Evolutionary conservation across 768 basidiomycete species (phyloP).

Genomic region (Suillus decipiens): DNA sequence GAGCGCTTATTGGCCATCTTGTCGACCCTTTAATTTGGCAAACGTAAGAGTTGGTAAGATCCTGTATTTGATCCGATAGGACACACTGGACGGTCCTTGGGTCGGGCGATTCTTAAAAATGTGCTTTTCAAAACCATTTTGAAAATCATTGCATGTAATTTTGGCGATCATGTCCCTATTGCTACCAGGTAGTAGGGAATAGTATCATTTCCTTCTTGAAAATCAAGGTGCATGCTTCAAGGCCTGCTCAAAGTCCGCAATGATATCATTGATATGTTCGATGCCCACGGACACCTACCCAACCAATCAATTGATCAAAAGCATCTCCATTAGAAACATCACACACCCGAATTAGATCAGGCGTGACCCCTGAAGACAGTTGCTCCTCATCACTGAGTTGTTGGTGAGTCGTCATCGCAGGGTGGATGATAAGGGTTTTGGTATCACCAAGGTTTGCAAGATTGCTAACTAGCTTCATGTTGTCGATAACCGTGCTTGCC

Average conservation of each 20-base stretch:
- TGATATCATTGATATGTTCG: conserved; percentile 47
- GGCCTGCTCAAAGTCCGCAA: conserved; percentile 46
- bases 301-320: background rate
- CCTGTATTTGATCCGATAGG: background rate
- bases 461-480: conserved; percentile 67
- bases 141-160: background rate
- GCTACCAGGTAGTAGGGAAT: background rate
- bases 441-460: conserved; percentile 72
- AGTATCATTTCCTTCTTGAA: background rate
- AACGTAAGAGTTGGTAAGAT: background rate
- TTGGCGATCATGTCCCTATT: background rate
- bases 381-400: conserved; percentile 54
- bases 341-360: conserved; percentile 57
- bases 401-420: conserved; percentile 58
- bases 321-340: conserved; percentile 1
- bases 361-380: conserved; percentile 49
- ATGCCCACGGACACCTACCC: conserved; percentile 44
- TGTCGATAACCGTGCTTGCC: conserved; percentile 68
- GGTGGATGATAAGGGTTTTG: conserved; percentile 65
- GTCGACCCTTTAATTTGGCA: background rate
- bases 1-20: background rate
- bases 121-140: background rate
- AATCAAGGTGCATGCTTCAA: conserved; percentile 27
- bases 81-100: too few relatives aligned
- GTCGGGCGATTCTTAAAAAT: background rate